Percentiles rank a stretch among this genome's conserved stretches.
Evolutionary conservation across 2,329 filamentous ascomycete genomes (phyloP).

Genomic region (Penicillium sp.): DNA sequence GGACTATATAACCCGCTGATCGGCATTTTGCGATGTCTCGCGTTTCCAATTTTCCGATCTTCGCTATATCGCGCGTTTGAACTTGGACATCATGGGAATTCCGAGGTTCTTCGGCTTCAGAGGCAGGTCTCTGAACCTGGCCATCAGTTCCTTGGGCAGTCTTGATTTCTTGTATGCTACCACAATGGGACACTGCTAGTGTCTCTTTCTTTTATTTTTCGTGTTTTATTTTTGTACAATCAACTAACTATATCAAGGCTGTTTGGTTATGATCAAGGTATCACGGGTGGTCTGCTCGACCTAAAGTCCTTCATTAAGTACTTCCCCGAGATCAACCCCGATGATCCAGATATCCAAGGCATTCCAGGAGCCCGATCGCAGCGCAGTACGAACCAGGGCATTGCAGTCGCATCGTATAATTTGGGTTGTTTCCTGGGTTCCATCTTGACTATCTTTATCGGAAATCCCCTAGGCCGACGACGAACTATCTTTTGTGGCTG

Average conservation of each 20-base stretch:
- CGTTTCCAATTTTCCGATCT: not conserved
- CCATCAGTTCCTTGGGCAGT: slow-evolving; percentile 47
- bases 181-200: not conserved
- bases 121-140: slow-evolving; percentile 31
- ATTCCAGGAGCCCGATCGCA: slow-evolving; percentile 7
- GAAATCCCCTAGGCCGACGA: slow-evolving; percentile 36
- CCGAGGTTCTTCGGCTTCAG: slow-evolving; percentile 30
- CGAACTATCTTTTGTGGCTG: slow-evolving; percentile 24
- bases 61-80: slow-evolving; percentile 4
- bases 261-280: slow-evolving; percentile 43
- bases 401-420: slow-evolving; percentile 45
- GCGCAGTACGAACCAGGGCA: slow-evolving; percentile 33
- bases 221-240: not conserved
- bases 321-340: slow-evolving; percentile 37
- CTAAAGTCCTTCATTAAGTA: slow-evolving; percentile 41
- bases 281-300: slow-evolving; percentile 45
- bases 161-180: slow-evolving; percentile 37
- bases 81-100: slow-evolving; percentile 27
- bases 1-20: slow-evolving; percentile 25
- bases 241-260: slow-evolving; percentile 21
- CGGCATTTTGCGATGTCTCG: slow-evolving; percentile 6
- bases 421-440: slow-evolving; percentile 51
- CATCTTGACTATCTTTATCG: slow-evolving; percentile 48
- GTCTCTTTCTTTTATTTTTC: not conserved
- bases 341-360: slow-evolving; percentile 8